phyloP scores from a whole-genome alignment of 805 yeast genomes.

The Saccharomycopsis guyanensis region DNA sequence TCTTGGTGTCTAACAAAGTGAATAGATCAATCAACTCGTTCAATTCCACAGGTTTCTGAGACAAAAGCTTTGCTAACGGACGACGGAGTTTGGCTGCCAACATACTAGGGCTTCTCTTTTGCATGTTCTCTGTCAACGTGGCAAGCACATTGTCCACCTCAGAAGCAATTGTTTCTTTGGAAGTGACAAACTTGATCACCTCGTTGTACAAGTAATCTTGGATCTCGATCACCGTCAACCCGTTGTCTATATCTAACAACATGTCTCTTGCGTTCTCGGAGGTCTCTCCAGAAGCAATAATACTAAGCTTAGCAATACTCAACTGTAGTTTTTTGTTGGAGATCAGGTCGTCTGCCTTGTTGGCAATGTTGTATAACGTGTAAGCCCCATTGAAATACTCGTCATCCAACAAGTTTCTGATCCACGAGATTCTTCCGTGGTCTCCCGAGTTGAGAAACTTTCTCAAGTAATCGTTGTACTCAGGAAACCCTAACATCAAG shows the following conservation, averaged over 20 bases:
- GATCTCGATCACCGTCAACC: constrained; percentile 40
- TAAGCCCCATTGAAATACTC: constrained; percentile 44
- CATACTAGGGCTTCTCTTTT: constrained; percentile 18
- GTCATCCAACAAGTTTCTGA: constrained; percentile 47
- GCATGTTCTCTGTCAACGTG: constrained; percentile 24
- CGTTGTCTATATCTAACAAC: constrained; percentile 41
- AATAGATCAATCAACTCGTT: constrained; percentile 45
- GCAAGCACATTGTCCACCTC: constrained; percentile 23
- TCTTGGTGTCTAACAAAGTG: constrained; percentile 36
- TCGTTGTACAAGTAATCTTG: constrained; percentile 36
- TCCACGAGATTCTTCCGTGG: constrained; percentile 63
- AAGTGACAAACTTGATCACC: constrained; percentile 7
- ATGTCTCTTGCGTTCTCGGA: constrained; percentile 16
- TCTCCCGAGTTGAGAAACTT: constrained; percentile 42
- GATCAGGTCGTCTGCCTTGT: constrained; percentile 35
- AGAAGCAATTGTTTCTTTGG: background rate
- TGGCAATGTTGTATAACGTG: constrained; percentile 37
- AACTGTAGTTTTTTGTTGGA: constrained; percentile 47
- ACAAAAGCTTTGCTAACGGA: constrained; percentile 28
- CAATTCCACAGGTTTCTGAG: constrained; percentile 33
- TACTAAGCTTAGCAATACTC: constrained; percentile 65
- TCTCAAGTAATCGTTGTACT: constrained; percentile 41
- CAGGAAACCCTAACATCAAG: constrained; percentile 50
- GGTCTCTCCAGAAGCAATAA: constrained; percentile 34
- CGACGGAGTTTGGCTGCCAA: constrained; percentile 20